phyloP scores from a whole-genome alignment of 2,329 filamentous ascomycete genomes.

The Aspergillus sp. region DNA sequence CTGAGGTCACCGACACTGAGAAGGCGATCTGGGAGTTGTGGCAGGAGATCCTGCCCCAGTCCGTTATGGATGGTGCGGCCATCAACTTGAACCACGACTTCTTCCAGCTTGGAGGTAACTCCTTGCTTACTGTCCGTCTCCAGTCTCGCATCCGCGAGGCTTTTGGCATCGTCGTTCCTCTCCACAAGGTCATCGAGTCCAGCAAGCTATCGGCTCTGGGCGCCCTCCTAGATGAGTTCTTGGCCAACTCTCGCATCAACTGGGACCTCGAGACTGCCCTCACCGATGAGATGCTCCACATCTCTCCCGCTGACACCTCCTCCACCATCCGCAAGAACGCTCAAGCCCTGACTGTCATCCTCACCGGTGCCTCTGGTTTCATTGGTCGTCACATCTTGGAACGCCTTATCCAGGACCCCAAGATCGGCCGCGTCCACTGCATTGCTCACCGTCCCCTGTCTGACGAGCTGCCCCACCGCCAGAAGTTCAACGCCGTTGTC shows the following conservation, averaged over 20 bases:
- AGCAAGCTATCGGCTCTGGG: slow-evolving; percentile 5
- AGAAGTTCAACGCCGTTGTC: neutral
- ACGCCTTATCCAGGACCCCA: neutral
- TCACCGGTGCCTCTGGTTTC: slow-evolving; percentile 16
- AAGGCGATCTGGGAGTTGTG: slow-evolving; percentile 1
- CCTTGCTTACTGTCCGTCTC: slow-evolving; percentile 5
- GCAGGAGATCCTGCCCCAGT: slow-evolving; percentile 1
- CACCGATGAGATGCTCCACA: neutral
- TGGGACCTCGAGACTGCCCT: slow-evolving; percentile 6
- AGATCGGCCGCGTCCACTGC: slow-evolving; percentile 10
- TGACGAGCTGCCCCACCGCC: no score
- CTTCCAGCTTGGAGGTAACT: slow-evolving; percentile 15
- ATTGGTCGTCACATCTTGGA: slow-evolving; percentile 8
- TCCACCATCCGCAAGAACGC: neutral
- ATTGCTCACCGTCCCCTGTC: slow-evolving; percentile 8
- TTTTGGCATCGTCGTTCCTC: neutral
- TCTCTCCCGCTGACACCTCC: neutral
- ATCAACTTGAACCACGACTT: slow-evolving; percentile 7
- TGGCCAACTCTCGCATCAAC: neutral
- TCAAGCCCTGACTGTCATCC: slow-evolving; percentile 3
- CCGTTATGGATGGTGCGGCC: neutral
- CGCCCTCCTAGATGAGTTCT: neutral
- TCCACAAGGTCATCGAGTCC: neutral
- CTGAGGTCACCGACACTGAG: neutral
- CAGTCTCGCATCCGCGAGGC: neutral